phyloP scores from a whole-genome alignment of 106 monocot species.

The Dendrobium chrysotoxum region DNA sequence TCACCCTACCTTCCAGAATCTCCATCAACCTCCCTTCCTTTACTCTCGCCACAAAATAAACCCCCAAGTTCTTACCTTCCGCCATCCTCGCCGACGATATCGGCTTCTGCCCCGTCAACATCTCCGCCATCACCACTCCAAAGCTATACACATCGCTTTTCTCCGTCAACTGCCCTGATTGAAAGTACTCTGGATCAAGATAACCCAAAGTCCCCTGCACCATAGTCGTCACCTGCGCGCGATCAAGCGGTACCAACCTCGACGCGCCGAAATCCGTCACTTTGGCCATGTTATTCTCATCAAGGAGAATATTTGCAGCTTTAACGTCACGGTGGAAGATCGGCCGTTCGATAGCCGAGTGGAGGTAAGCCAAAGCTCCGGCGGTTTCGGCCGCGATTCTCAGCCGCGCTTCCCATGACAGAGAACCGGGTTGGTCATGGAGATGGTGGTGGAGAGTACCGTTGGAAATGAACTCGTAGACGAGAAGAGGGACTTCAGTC shows the following conservation, averaged over 20 bases:
- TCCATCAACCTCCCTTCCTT: not conserved
- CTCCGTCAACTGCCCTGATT: constrained; percentile 23
- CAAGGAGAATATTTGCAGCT: constrained; percentile 34
- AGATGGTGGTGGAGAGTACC: constrained; percentile 18
- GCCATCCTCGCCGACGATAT: not conserved
- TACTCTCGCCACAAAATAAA: not conserved
- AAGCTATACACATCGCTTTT: constrained; percentile 55
- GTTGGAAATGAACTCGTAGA: constrained; percentile 27
- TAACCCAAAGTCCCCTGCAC: constrained; percentile 40
- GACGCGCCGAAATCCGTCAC: constrained; percentile 41
- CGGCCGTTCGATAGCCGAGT: constrained; percentile 5
- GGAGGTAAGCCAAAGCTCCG: constrained; percentile 25
- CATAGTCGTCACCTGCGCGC: constrained; percentile 13
- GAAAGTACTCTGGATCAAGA: constrained; percentile 43
- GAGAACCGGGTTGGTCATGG: not conserved
- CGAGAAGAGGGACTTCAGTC: constrained; percentile 22
- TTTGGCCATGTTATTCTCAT: constrained; percentile 25
- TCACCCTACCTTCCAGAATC: constrained; percentile 9
- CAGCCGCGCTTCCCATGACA: constrained; percentile 22
- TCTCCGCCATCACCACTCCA: constrained; percentile 28
- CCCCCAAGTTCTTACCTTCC: constrained; percentile 10
- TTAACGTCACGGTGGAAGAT: constrained; percentile 41
- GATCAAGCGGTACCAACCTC: constrained; percentile 16
- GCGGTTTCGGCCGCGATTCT: constrained; percentile 24
- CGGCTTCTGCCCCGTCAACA: constrained; percentile 23